Percentiles rank a stretch among this genome's conserved stretches.
Evolutionary conservation across 345 rosid genomes (phyloP).

Genomic region (Hirschfeldia incana): DNA sequence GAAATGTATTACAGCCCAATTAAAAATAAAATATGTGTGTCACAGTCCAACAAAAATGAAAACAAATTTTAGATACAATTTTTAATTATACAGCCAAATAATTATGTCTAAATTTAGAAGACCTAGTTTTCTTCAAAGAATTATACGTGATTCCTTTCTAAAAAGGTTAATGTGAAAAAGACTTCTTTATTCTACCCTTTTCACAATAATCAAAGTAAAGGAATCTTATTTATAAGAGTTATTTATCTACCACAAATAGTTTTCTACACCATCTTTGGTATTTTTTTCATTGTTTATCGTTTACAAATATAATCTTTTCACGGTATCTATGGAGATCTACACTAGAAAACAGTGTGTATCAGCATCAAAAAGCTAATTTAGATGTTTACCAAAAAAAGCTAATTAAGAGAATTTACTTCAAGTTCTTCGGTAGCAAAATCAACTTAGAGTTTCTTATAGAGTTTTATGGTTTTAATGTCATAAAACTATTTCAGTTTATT

Average conservation of each 20-base stretch:
- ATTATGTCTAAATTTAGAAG: background rate
- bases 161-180: background rate
- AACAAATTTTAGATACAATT: background rate
- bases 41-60: no score
- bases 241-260: background rate
- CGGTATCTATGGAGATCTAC: background rate
- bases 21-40: no score
- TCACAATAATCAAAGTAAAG: background rate
- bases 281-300: background rate
- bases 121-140: background rate
- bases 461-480: background rate
- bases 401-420: background rate
- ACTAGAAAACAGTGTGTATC: background rate
- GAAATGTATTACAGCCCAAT: no score
- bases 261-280: background rate
- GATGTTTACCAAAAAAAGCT: background rate
- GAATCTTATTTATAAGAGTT: background rate
- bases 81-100: background rate
- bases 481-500: background rate
- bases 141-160: background rate
- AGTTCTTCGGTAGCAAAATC: no score
- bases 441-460: background rate
- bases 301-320: background rate
- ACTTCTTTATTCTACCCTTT: background rate
- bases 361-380: background rate